Base-by-base conservation (phyloP, 495 filamentous ascomycete genomes). In the Penicillium angulare region DNA sequence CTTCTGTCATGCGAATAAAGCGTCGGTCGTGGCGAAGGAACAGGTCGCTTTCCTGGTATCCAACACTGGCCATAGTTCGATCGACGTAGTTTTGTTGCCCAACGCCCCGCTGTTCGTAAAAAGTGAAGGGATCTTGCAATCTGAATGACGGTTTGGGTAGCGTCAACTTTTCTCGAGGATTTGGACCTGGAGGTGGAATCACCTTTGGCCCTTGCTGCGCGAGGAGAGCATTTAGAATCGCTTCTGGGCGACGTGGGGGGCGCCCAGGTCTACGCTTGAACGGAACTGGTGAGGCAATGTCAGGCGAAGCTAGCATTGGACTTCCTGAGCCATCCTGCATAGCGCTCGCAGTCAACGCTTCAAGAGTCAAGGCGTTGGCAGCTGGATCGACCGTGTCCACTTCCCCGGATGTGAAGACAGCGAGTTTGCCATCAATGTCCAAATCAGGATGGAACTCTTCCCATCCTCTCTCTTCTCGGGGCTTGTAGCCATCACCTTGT, bases 381-480 rank as follows among this genome's bases (percentile, higher is more conserved):
- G 72, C 72, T 6, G 78, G 73, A 20, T 69, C 59, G 10, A 73
- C 64, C 3, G 72, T 88, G 64, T 97, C 95, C 13, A 97, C 87
- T 43, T 96, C 88, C 50, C 92, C 82, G 7, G 91, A 81, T 31
- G 78, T 81, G 65, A 92, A 93, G 2, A 96, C 75, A 32, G 83
- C 82, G 42, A 97, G 84, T 15, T 76, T 80, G 22, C 77, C 78
- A 40, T 93, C 89, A 50, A 95, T 87, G 66, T 97, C 92, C 27
- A 99, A 79, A 58, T 96, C 87, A 10, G 87, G 91, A 66, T 99
- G 93, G 47, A 96, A 97, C 68, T 97, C 95, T 60, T 95, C 89
- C 88, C 92, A 99, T 12, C 89, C 88, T 47, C 92, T 85, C 69
- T 99, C 93, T 67, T 99, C 93, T 49, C 93, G 79, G 3, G 93